A percentile compares a stretch with the other conserved stretches of the same genome.
Evolutionary conservation across 2,329 filamentous ascomycete genomes (phyloP).

Genomic region (Zymoseptoria tritici): DNA sequence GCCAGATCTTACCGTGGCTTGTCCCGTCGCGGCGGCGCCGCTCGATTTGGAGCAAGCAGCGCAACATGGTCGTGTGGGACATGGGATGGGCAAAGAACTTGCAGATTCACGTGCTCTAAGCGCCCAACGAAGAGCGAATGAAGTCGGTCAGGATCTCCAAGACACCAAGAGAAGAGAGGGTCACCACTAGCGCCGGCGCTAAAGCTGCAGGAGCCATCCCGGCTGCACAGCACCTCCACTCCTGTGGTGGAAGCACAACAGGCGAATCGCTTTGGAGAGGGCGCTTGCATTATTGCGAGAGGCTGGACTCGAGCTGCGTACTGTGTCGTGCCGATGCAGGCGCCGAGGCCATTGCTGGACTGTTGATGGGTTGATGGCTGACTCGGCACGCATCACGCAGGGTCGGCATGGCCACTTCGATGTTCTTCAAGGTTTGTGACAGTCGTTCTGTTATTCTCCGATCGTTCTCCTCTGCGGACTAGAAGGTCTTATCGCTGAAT

Average conservation of each 20-base stretch:
- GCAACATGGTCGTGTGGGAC: constrained; percentile 8
- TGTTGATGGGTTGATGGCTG: not conserved
- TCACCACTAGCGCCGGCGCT: constrained; percentile 14
- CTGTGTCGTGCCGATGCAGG: not conserved
- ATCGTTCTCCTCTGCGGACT: constrained; percentile 1
- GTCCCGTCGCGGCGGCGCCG: constrained; percentile 10
- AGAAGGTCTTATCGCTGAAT: not conserved
- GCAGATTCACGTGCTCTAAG: constrained; percentile 15
- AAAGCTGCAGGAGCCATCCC: not conserved
- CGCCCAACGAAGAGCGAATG: constrained; percentile 15
- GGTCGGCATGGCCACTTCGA: not conserved
- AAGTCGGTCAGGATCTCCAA: constrained; percentile 3
- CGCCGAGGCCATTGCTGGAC: not conserved
- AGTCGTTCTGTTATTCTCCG: not conserved
- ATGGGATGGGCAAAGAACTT: constrained; percentile 16
- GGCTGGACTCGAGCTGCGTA: constrained; percentile 2
- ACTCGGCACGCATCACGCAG: not conserved
- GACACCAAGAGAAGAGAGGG: not conserved
- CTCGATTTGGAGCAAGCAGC: constrained; percentile 5
- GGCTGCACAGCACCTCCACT: constrained; percentile 6
- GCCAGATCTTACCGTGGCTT: constrained; percentile 3
- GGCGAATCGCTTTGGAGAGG: constrained; percentile 5
- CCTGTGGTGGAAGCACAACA: constrained; percentile 8
- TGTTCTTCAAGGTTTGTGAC: constrained; percentile 9
- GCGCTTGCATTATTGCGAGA: constrained; percentile 11